Evolutionary conservation across 2,329 filamentous ascomycete species (phyloP).

Genomic region (Botryotinia narcissicola): DNA sequence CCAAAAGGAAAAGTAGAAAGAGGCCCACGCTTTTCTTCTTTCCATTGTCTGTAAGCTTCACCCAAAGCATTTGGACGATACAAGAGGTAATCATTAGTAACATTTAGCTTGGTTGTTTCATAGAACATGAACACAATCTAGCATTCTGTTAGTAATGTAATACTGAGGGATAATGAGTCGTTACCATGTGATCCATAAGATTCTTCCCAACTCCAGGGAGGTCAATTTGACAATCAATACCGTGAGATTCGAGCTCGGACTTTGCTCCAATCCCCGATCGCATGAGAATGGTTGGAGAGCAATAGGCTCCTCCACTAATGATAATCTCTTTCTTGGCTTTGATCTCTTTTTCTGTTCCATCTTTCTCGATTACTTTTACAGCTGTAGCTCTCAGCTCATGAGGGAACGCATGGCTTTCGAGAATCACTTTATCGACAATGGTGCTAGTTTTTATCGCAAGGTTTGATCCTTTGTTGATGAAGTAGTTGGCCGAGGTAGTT

Average conservation of each 20-base stretch:
- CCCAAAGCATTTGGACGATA: conserved; percentile 53
- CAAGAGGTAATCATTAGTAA: conserved; percentile 57
- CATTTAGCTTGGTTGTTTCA: conserved; percentile 49
- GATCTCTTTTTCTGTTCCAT: conserved; percentile 42
- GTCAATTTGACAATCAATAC: conserved; percentile 53
- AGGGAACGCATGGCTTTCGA: conserved; percentile 40
- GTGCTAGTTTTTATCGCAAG: conserved; percentile 47
- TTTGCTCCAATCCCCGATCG: conserved; percentile 46
- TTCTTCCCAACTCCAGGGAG: conserved; percentile 63
- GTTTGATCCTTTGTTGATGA: conserved; percentile 41
- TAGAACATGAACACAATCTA: conserved; percentile 60
- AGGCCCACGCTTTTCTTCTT: conserved; percentile 56
- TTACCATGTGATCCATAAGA: conserved; percentile 55
- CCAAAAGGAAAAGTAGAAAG: conserved; percentile 63
- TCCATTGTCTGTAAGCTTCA: conserved; percentile 54
- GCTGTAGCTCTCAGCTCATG: conserved; percentile 45
- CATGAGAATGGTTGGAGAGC: conserved; percentile 48
- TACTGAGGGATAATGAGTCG: background rate
- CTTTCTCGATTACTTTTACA: conserved; percentile 44
- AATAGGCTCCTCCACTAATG: conserved; percentile 48
- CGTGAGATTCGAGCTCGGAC: conserved; percentile 42
- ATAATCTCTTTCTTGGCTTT: conserved; percentile 49
- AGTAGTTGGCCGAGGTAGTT: conserved; percentile 53
- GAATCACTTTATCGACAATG: conserved; percentile 52
- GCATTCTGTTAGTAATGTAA: conserved; percentile 15